Percentiles rank a stretch among this genome's conserved stretches.
Evolutionary conservation across 202 grass and related monocot genomes (phyloP).

Genomic region (Digitaria exilis): DNA sequence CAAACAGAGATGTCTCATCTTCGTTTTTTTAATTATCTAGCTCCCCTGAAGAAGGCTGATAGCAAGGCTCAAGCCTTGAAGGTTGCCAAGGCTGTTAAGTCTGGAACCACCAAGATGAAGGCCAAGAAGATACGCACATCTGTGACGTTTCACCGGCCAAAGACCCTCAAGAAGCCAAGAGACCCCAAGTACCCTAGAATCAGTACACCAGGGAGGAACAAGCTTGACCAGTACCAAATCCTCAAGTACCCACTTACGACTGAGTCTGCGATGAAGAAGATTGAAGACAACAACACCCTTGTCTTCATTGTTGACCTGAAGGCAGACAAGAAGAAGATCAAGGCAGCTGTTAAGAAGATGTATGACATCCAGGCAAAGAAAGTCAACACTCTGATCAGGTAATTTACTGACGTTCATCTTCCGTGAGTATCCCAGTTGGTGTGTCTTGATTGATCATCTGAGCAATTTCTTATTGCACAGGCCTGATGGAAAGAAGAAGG

Average conservation of each 20-base stretch:
- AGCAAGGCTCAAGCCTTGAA: slow-evolving; percentile 54
- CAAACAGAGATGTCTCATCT: neutral
- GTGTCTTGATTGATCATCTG: neutral
- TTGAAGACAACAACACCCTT: slow-evolving; percentile 64
- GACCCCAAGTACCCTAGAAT: slow-evolving; percentile 52
- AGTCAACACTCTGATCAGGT: slow-evolving; percentile 73
- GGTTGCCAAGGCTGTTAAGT: slow-evolving; percentile 58
- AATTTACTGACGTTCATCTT: neutral
- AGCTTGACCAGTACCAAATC: slow-evolving; percentile 64
- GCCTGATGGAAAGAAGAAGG: slow-evolving; percentile 73
- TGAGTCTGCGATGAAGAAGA: slow-evolving; percentile 68
- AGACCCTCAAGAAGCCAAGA: slow-evolving; percentile 49
- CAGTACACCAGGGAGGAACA: slow-evolving; percentile 51
- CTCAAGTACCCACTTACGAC: slow-evolving; percentile 62
- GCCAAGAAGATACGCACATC: slow-evolving; percentile 56
- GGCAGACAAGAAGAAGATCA: slow-evolving; percentile 57
- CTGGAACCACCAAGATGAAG: slow-evolving; percentile 42
- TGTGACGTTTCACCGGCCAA: slow-evolving; percentile 59
- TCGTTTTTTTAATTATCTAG: slow-evolving; percentile 1
- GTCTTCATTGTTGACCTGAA: slow-evolving; percentile 59
- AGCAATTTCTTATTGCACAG: slow-evolving; percentile 11
- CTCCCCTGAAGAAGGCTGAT: slow-evolving; percentile 34
- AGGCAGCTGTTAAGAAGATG: slow-evolving; percentile 64
- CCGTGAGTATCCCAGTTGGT: neutral
- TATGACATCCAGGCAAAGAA: slow-evolving; percentile 74